Conservation (phyloP, 176 grass and related monocot genomes). For the Areca catechu region DNA sequence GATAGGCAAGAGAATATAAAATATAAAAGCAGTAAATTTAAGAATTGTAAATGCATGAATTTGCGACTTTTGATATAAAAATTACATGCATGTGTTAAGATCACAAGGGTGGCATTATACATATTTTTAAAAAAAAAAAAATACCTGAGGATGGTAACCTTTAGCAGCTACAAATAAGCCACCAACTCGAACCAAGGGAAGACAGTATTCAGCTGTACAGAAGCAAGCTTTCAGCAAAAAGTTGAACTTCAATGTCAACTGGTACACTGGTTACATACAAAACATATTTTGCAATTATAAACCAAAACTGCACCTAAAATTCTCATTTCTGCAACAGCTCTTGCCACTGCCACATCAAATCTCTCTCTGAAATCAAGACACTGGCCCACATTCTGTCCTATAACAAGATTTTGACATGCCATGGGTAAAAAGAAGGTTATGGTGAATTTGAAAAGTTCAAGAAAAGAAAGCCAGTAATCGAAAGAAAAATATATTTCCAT, state of each 20-base stretch:
- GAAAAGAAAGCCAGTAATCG: too few species aligned
- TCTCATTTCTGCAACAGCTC: slow-evolving; percentile 84
- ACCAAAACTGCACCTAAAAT: slow-evolving; percentile 45
- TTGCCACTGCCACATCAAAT: slow-evolving; percentile 79
- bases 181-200: slow-evolving; percentile 79
- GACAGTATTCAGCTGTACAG: slow-evolving; percentile 73
- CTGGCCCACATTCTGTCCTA: slow-evolving; percentile 90
- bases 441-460: too few species aligned
- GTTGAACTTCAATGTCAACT: neutral
- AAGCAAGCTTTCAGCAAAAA: slow-evolving; percentile 4
- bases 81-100: too few species aligned
- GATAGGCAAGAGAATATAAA: neutral
- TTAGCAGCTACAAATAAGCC: slow-evolving; percentile 92
- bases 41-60: neutral
- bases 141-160: slow-evolving; percentile 76
- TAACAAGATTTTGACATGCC: slow-evolving; percentile 12
- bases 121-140: slow-evolving; percentile 1
- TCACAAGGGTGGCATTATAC: too few species aligned
- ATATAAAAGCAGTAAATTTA: too few species aligned
- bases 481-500: too few species aligned
- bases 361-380: slow-evolving; percentile 52
- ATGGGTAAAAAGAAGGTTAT: too few species aligned
- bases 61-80: too few species aligned
- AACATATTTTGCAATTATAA: neutral
- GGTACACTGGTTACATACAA: too few species aligned